These are phyloP conservation scores for Xylariaceae sp. DNA, from an alignment of 2,329 filamentous ascomycete species.

Conservation along the genomic window DNA sequence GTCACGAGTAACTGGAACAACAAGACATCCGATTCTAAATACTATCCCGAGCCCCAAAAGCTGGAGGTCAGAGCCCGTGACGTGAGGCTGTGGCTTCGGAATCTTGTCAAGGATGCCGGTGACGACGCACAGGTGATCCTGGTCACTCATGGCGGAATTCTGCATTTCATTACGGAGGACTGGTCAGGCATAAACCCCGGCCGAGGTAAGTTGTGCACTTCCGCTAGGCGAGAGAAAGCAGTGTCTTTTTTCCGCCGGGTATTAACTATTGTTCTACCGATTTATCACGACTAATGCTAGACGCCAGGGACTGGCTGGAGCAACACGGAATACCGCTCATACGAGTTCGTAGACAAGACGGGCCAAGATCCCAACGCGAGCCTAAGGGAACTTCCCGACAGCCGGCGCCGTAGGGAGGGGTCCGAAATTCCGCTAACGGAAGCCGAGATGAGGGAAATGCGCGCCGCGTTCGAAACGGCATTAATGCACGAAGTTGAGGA, in stretches of 20 bases:
- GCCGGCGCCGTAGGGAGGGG: conserved; percentile 44
- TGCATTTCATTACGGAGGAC: conserved; percentile 83
- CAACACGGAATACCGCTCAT: conserved; percentile 70
- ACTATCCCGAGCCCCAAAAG: conserved; percentile 46
- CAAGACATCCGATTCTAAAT: conserved; percentile 51
- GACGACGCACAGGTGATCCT: conserved; percentile 63
- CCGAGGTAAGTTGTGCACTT: conserved; percentile 35
- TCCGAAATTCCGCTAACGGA: conserved; percentile 39
- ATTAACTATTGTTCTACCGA: not conserved
- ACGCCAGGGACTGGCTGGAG: conserved; percentile 63
- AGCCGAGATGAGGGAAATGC: conserved; percentile 46
- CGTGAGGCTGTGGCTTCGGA: conserved; percentile 55
- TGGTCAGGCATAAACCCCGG: conserved; percentile 57
- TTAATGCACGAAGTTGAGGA: conserved; percentile 1
- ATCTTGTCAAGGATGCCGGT: conserved; percentile 39
- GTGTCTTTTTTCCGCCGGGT: not conserved
- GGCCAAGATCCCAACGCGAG: conserved; percentile 47
- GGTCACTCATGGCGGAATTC: conserved; percentile 76
- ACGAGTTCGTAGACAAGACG: conserved; percentile 54
- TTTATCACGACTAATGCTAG: conserved; percentile 4
- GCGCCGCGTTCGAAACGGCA: conserved; percentile 35
- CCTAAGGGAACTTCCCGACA: conserved; percentile 47
- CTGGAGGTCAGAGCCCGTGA: conserved; percentile 58
- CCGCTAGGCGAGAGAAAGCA: not conserved
- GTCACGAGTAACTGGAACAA: conserved; percentile 67